phyloP scores from a whole-genome alignment of 148 eudicot genomes.

The Nepenthes mirabilis region DNA sequence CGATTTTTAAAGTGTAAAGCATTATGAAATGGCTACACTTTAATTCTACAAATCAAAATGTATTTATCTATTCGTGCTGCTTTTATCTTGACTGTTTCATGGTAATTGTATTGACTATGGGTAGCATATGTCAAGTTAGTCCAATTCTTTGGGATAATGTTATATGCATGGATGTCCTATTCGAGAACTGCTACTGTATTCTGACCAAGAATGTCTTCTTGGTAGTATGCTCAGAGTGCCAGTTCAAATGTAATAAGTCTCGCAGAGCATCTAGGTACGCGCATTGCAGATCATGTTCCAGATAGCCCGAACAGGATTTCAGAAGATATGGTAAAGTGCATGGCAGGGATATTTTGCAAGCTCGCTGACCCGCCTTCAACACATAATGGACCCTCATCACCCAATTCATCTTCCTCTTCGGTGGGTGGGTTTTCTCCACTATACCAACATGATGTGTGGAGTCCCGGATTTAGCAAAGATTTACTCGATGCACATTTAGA shows the following conservation, averaged over 20 bases:
- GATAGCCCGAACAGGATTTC: slow-evolving; percentile 63
- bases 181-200: not conserved
- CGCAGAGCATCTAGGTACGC: slow-evolving; percentile 25
- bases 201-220: slow-evolving; percentile 2
- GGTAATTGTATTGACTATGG: not conserved
- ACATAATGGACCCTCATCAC: slow-evolving; percentile 24
- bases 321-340: slow-evolving; percentile 71
- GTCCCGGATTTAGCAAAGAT: slow-evolving; percentile 26
- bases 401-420: slow-evolving; percentile 32
- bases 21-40: no score
- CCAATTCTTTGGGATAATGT: no score
- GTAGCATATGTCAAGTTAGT: not conserved
- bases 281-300: slow-evolving; percentile 16
- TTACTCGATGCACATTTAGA: slow-evolving; percentile 25
- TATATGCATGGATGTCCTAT: no score
- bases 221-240: slow-evolving; percentile 26
- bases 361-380: slow-evolving; percentile 38
- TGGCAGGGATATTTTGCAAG: slow-evolving; percentile 45
- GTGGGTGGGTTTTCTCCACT: slow-evolving; percentile 28
- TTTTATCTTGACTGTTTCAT: not conserved
- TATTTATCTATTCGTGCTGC: no score
- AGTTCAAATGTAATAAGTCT: slow-evolving; percentile 21
- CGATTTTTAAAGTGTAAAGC: no score
- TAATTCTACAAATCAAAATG: no score
- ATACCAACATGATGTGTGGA: slow-evolving; percentile 20